Conservation (phyloP, 495 filamentous ascomycete species). For the Neurospora africana region DNA sequence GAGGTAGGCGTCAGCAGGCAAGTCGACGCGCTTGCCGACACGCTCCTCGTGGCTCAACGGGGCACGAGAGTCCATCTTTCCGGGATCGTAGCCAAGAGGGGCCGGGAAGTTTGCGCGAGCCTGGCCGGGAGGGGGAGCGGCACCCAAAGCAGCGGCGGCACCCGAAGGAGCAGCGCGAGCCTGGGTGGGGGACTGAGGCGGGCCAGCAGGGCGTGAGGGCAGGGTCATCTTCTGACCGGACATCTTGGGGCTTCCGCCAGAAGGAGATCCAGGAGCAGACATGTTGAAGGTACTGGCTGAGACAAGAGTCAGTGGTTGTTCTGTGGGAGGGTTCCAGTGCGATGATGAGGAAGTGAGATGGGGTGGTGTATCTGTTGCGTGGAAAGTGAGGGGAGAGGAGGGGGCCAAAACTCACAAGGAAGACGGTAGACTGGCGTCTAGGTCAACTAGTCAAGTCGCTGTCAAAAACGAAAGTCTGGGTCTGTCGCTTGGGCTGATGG, state of each 20-base stretch:
- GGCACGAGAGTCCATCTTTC: conserved; percentile 7
- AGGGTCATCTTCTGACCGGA: background rate
- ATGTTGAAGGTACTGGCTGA: background rate
- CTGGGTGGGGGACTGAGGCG: background rate
- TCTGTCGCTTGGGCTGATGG: background rate
- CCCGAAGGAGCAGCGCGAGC: background rate
- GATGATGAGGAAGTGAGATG: background rate
- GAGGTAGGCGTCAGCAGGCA: conserved; percentile 35
- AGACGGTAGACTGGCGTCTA: background rate
- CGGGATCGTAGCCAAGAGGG: conserved; percentile 22
- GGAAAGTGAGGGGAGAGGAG: background rate
- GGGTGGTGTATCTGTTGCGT: background rate
- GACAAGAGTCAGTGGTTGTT: background rate
- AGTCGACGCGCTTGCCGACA: conserved; percentile 31
- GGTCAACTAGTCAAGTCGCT: background rate
- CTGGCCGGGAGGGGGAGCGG: background rate
- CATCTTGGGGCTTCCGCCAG: background rate
- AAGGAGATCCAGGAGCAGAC: background rate
- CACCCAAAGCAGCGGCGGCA: background rate
- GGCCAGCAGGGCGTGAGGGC: background rate
- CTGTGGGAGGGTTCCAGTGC: background rate
- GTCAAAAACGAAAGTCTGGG: background rate
- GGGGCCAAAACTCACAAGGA: background rate
- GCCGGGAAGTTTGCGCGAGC: background rate
- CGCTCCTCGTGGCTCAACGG: conserved; percentile 2